Evolutionary conservation across 306 rosid genomes (phyloP), one percentile per base, ranked within the genome.

Genomic region (Clitoria ternatea): DNA sequence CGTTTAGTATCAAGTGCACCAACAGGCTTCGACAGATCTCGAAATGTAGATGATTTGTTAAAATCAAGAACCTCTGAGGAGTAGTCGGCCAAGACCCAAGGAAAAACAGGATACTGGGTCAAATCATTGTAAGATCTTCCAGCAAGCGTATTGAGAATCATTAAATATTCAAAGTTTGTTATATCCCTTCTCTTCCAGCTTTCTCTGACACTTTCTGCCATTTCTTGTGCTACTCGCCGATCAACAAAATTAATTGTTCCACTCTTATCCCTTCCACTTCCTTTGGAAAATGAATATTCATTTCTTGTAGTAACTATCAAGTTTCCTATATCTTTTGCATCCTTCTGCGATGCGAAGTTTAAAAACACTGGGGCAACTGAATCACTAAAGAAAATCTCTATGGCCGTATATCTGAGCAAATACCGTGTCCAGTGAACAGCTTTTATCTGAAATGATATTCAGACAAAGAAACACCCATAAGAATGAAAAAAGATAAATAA

Each of bases 181-280:
- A 94, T 89, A 54, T 90, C 98, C 85, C 98, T 85, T 73, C 89
- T 90, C 84, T 84, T 88, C 98, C 98, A 94, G 82, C 92, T 89
- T 79, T 94, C 98, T 83, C 95, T 70, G 6, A 89, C 95, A 54
- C 84, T 77, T 83, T 94, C 98, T 24, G 90, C 98, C 96, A 90
- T 88, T 81, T 89, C 97, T 61, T 79, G 85, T 69, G 98, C 90
- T 40, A 84, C 88, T 62, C 90, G 88, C 64, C 95, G 85, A 80
- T 94, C 98, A 73, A 90, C 91, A 84, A 94, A 90, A 75, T 82
- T 79, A 83, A 94, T 89, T 56, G 86, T 69, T 69, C 92, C 98
- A 79, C 77, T 84, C 75, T 90, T 89, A 78, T 87, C 96, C 85
- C 79, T 82, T 63, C 85, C 82, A 84, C 88, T 89, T 73, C 95